Base-by-base conservation (phyloP, 2,329 filamentous ascomycete genomes). In the Ascosphaera acerosa region DNA sequence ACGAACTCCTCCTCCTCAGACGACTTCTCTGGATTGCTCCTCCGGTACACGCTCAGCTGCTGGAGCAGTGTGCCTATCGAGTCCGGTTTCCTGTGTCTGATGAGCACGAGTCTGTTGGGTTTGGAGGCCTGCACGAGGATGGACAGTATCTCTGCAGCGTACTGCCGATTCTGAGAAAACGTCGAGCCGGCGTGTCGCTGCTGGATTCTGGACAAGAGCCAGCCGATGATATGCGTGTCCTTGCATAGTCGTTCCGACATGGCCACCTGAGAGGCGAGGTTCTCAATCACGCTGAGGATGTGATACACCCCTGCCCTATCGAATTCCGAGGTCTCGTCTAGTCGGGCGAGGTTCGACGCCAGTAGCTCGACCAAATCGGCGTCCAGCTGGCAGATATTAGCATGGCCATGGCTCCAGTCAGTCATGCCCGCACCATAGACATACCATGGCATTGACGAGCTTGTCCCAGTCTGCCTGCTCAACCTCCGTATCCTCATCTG, bases 1-100 rank as follows among this genome's bases (percentile, higher is more conserved):
- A 89, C 76, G 47, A 77, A 92, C 53, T 97, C 87, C 46, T 91
- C 82, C 49, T 94, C 87, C 31, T 87, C 73, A 18, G 73, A 70
- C 35, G 81, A 78, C 44, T 76, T 84, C 30, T 70, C 65, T 0
- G 87, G 87, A 45, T 97, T 82, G 30, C 71, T 66, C 54, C 75
- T 76, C 34, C 87, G 70, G 53, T 94, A 97, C 1, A 71, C 58
- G 2, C 82, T 77, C 0, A 89, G 64, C 0, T 90, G 61, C 51
- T 89, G 80, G 10, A 97, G 68, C 40, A 91, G 58, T 3, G 63
- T 50, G 42, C 97, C 84, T 5, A 87, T 61, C 0, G 76, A 74
- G 37, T 90, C 71, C 12, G 26, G 5, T 5, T 28, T 12, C 5
- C 26, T 5, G 12, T 28, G 26, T 15, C 16, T 14, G 1, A 73